A percentile compares a stretch with the other conserved stretches of the same genome.
Evolutionary conservation across 1,284 basidiomycete genomes (phyloP).

Genomic region (Ceratobasidium papillatum): DNA sequence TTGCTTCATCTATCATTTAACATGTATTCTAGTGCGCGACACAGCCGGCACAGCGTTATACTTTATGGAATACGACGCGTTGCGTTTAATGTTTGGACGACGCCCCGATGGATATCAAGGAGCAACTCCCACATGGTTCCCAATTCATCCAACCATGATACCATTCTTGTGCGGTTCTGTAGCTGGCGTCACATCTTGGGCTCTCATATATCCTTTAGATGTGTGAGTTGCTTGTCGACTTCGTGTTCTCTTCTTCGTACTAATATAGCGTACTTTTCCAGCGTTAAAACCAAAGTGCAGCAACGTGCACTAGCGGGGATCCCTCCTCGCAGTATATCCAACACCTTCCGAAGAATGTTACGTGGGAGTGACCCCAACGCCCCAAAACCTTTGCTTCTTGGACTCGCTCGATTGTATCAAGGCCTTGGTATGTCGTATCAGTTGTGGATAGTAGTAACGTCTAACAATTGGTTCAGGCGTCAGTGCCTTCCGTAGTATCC

Average conservation of each 20-base stretch:
- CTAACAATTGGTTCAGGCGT: slow-evolving; percentile 53
- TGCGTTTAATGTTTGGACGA: slow-evolving; percentile 79
- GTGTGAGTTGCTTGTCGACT: slow-evolving; percentile 62
- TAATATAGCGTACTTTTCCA: slow-evolving; percentile 49
- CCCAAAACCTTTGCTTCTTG: slow-evolving; percentile 73
- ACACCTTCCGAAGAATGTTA: slow-evolving; percentile 79
- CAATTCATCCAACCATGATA: slow-evolving; percentile 76
- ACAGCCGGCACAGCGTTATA: slow-evolving; percentile 84
- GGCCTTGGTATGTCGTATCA: slow-evolving; percentile 65
- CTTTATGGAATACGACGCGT: slow-evolving; percentile 87
- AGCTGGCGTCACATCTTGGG: slow-evolving; percentile 84
- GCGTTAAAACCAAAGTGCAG: slow-evolving; percentile 93
- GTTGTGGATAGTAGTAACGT: not conserved
- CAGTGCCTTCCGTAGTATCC: slow-evolving; percentile 81
- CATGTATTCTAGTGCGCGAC: slow-evolving; percentile 69
- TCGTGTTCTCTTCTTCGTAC: not conserved
- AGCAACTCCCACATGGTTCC: slow-evolving; percentile 76
- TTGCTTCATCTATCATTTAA: not conserved
- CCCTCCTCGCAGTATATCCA: slow-evolving; percentile 68
- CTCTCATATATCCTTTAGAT: slow-evolving; percentile 83
- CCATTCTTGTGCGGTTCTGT: slow-evolving; percentile 87
- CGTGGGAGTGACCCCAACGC: slow-evolving; percentile 77
- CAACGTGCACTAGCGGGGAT: slow-evolving; percentile 85
- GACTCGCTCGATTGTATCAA: slow-evolving; percentile 79
- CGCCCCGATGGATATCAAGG: slow-evolving; percentile 77